Percentiles rank a stretch among this genome's conserved stretches.
phyloP scores from a whole-genome alignment of 2,329 filamentous ascomycete genomes.

The Fusarium tricinctum region DNA sequence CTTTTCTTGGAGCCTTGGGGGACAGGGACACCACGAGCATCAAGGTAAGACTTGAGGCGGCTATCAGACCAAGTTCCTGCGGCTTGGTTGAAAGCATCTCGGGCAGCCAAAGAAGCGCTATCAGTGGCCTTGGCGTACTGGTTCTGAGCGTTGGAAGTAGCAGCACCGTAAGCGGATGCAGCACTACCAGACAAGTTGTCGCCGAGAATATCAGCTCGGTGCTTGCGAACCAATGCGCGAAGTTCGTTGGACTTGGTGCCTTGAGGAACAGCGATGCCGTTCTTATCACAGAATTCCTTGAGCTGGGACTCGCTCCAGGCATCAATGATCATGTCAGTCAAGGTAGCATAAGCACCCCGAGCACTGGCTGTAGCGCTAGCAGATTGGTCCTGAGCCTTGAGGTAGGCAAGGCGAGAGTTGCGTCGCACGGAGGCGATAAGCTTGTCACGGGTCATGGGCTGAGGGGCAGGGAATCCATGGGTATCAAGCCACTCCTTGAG shows the following conservation, averaged over 20 bases:
- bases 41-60: conserved; percentile 82
- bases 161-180: conserved; percentile 75
- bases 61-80: conserved; percentile 78
- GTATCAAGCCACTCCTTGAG: conserved; percentile 94
- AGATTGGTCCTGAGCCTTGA: conserved; percentile 74
- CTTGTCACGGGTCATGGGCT: conserved; percentile 86
- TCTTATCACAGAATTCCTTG: conserved; percentile 94
- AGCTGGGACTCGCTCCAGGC: conserved; percentile 90
- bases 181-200: conserved; percentile 72
- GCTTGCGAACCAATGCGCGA: conserved; percentile 88
- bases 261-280: conserved; percentile 87
- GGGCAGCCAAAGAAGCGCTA: conserved; percentile 70
- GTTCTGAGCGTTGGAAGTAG: conserved; percentile 81
- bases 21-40: conserved; percentile 81
- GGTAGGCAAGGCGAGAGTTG: conserved; percentile 84
- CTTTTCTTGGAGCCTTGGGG: conserved; percentile 79
- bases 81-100: conserved; percentile 76
- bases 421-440: conserved; percentile 90
- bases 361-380: conserved; percentile 74
- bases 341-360: conserved; percentile 76
- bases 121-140: conserved; percentile 83
- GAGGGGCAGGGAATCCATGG: conserved; percentile 86
- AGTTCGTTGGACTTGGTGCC: conserved; percentile 93
- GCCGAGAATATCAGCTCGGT: conserved; percentile 79
- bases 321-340: conserved; percentile 88